Evolutionary conservation across 768 basidiomycete species (phyloP).

Genomic region (Lentinula sp.): DNA sequence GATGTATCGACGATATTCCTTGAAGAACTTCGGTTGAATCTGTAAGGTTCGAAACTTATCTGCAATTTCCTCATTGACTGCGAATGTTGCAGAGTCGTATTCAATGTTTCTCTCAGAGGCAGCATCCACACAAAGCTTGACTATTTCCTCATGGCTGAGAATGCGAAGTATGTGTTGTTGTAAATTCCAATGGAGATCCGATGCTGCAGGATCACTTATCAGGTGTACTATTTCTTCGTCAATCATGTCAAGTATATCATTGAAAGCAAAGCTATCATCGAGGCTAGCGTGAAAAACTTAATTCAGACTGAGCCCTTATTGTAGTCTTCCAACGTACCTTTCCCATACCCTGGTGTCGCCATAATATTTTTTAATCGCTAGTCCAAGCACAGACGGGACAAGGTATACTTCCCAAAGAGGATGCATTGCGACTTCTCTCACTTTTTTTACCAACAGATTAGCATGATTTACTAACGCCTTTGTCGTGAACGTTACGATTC

Average conservation of each 20-base stretch:
- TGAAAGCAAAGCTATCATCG: neutral
- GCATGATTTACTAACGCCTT: neutral
- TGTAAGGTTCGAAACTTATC: constrained; percentile 49
- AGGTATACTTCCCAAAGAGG: constrained; percentile 2
- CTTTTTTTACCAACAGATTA: neutral
- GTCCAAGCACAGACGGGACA: neutral
- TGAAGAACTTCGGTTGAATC: constrained; percentile 56
- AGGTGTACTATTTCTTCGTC: neutral
- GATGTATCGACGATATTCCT: constrained; percentile 59
- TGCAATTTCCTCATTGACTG: constrained; percentile 28
- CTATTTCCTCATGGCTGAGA: constrained; percentile 28
- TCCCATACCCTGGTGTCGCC: neutral
- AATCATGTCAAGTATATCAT: neutral
- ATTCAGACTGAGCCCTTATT: too few relatives aligned
- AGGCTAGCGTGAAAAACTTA: neutral
- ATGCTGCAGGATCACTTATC: neutral
- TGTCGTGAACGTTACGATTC: neutral
- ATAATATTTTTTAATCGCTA: neutral
- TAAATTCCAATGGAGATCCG: neutral
- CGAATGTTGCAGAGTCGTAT: constrained; percentile 25
- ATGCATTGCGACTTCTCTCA: neutral
- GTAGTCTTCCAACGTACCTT: neutral
- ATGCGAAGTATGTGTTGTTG: constrained; percentile 9
- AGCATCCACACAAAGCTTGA: constrained; percentile 35
- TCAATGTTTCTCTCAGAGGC: constrained; percentile 24